These are phyloP conservation scores for Boletales sp. DNA, from an alignment of 768 basidiomycete genomes.

Conservation along the genomic window DNA sequence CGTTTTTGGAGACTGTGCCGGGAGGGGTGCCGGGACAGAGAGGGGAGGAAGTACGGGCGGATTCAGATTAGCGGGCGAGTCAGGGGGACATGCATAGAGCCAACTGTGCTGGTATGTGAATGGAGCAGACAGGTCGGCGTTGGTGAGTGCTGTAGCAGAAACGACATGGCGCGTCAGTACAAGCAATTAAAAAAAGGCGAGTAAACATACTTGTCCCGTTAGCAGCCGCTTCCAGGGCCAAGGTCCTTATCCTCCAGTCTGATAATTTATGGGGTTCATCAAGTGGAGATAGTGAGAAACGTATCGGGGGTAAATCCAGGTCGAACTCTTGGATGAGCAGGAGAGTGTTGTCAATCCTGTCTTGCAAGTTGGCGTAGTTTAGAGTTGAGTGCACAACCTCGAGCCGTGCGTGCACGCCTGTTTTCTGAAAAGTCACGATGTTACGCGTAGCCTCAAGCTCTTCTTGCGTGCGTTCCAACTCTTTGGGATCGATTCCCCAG, in stretches of 20 bases:
- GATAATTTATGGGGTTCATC: conserved; percentile 30
- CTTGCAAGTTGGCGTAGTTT: not conserved
- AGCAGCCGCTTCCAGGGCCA: conserved; percentile 25
- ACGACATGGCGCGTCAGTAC: not conserved
- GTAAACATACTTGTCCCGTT: conserved; percentile 24
- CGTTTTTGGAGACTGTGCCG: conserved; percentile 9
- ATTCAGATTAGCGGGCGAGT: conserved; percentile 19
- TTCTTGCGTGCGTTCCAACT: conserved; percentile 16
- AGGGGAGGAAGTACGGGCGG: conserved; percentile 24
- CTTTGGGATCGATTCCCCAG: conserved; percentile 33
- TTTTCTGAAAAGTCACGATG: conserved; percentile 27
- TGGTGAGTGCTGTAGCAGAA: conserved; percentile 22
- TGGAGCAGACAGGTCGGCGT: conserved; percentile 32
- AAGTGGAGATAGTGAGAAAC: conserved; percentile 27
- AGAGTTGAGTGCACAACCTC: conserved; percentile 16
- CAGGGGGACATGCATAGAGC: conserved; percentile 18
- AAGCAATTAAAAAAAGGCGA: not conserved
- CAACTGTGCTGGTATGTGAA: conserved; percentile 21
- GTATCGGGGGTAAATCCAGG: conserved; percentile 29
- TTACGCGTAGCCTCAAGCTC: conserved; percentile 14
- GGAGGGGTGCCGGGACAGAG: not conserved
- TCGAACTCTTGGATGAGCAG: conserved; percentile 25
- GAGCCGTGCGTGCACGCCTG: not conserved
- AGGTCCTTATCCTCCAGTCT: conserved; percentile 19
- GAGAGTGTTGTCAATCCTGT: conserved; percentile 13